These are phyloP conservation scores for Colletotrichum simmondsii DNA, from an alignment of 2,329 filamentous ascomycete genomes.

Conservation along the genomic window DNA sequence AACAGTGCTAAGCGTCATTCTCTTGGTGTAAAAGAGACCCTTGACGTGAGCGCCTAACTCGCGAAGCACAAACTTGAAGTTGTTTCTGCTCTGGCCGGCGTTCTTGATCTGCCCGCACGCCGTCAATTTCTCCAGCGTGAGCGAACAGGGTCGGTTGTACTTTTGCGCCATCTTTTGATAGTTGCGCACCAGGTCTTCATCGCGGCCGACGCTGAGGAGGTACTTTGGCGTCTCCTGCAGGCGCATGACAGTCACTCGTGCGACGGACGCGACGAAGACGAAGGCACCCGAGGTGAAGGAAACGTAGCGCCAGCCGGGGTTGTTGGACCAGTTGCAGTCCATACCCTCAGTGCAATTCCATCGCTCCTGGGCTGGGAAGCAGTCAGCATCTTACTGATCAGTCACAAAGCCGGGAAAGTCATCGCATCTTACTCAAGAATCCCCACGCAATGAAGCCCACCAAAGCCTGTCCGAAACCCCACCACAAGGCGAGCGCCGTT, in stretches of 20 bases:
- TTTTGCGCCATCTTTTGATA: conserved; percentile 49
- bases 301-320: conserved; percentile 63
- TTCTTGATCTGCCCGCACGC: conserved; percentile 54
- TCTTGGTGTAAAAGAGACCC: conserved; percentile 72
- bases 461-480: conserved; percentile 59
- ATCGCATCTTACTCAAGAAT: conserved; percentile 51
- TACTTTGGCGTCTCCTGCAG: conserved; percentile 71
- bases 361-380: conserved; percentile 44
- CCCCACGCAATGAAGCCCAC: conserved; percentile 62
- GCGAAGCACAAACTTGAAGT: conserved; percentile 4
- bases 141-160: conserved; percentile 50
- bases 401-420: background rate
- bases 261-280: conserved; percentile 59
- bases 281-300: conserved; percentile 57
- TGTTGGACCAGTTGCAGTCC: conserved; percentile 52
- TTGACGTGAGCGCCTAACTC: conserved; percentile 61
- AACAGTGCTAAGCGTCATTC: conserved; percentile 68
- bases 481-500: conserved; percentile 68
- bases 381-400: background rate
- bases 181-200: conserved; percentile 59
- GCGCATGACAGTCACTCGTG: conserved; percentile 63
- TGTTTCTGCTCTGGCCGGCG: conserved; percentile 42
- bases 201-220: conserved; percentile 62
- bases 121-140: conserved; percentile 54
- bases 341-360: conserved; percentile 55